Conservation (phyloP, 129 eudicot genomes). For the Calendula officinalis region DNA sequence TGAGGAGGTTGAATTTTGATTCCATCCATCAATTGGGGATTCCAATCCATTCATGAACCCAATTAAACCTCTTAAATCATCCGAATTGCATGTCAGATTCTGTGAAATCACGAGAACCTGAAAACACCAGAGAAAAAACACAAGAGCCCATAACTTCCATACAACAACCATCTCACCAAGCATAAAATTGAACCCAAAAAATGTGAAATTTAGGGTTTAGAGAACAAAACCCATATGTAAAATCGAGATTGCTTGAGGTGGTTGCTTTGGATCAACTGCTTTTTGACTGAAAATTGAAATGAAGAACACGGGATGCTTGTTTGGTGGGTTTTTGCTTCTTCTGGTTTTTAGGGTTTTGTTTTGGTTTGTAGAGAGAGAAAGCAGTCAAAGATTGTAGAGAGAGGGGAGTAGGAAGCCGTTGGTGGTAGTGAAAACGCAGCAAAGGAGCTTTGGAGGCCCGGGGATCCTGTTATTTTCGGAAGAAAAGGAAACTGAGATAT, state of each 20-base stretch:
- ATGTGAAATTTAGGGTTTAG: not conserved
- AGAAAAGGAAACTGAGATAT: not conserved
- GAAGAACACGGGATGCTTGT: constrained; percentile 22
- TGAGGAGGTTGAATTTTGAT: constrained; percentile 7
- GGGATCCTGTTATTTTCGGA: not conserved
- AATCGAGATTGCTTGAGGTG: constrained; percentile 17
- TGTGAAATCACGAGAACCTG: constrained; percentile 11
- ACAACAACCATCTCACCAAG: not conserved
- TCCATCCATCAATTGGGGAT: constrained; percentile 28
- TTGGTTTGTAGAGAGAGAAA: constrained; percentile 17
- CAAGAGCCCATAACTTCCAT: not conserved
- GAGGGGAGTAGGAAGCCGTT: constrained; percentile 3
- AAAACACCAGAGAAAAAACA: not conserved
- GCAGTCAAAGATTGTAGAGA: constrained; percentile 24
- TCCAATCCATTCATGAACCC: not conserved
- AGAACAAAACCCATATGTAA: constrained; percentile 1
- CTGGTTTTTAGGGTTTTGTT: constrained; percentile 6
- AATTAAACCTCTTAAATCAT: not conserved
- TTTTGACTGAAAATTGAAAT: constrained; percentile 17
- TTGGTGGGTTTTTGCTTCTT: constrained; percentile 20
- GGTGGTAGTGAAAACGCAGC: constrained; percentile 21
- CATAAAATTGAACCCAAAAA: not conserved
- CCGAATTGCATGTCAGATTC: not conserved
- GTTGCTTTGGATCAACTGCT: constrained; percentile 16
- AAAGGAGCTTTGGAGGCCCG: constrained; percentile 17